Conservation (phyloP, 73 alveolate species). For the Paramecium sonneborni region DNA sequence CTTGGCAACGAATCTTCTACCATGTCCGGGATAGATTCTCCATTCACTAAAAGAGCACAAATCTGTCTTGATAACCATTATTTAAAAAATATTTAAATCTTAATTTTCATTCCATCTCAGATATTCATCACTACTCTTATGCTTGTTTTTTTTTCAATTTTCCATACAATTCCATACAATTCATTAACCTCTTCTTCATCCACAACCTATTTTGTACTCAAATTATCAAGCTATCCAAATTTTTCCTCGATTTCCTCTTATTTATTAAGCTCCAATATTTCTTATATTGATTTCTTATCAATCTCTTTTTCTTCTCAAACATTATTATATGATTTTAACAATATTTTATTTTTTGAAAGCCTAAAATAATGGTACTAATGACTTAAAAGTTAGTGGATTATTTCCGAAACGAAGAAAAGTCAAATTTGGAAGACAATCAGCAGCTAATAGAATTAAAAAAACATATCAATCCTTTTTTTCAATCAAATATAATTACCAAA, state of each 20-base stretch:
- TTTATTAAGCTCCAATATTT: background rate
- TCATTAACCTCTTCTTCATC: background rate
- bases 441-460: background rate
- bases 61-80: slow-evolving; percentile 93
- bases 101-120: slow-evolving; percentile 12
- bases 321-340: background rate
- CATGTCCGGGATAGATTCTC: slow-evolving; percentile 96
- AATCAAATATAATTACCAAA: background rate
- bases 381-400: slow-evolving; percentile 15
- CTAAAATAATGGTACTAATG: slow-evolving; percentile 18
- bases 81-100: slow-evolving; percentile 51
- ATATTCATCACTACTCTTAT: background rate
- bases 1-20: slow-evolving; percentile 88
- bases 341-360: slow-evolving; percentile 11
- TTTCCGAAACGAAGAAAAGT: slow-evolving; percentile 18
- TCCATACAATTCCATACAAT: background rate
- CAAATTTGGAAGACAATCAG: background rate
- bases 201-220: background rate
- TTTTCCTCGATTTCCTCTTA: background rate
- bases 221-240: background rate
- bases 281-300: background rate
- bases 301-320: background rate
- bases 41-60: slow-evolving; percentile 90
- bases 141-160: background rate
- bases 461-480: background rate